Conservation (phyloP, 2,329 filamentous ascomycete genomes). For the Penicillium sp. region DNA sequence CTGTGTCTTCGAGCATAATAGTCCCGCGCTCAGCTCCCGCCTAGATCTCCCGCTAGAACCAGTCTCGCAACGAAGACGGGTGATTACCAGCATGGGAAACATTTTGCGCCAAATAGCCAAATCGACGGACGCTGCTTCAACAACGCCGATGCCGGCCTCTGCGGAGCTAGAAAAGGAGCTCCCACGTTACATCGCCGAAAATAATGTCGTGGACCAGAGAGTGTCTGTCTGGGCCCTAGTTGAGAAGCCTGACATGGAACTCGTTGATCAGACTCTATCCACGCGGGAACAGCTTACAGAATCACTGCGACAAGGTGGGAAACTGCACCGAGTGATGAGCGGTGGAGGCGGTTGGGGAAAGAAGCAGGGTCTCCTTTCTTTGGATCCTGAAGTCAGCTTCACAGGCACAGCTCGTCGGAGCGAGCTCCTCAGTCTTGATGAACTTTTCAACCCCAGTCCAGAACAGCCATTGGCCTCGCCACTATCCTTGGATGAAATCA, state of each 20-base stretch:
- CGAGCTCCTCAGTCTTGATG: conserved; percentile 18
- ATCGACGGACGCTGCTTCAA: conserved; percentile 23
- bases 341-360: conserved; percentile 45
- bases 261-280: conserved; percentile 7
- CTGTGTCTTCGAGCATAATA: conserved; percentile 26
- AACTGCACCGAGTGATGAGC: conserved; percentile 40
- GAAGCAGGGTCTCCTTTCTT: conserved; percentile 40
- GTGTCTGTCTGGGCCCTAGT: conserved; percentile 42
- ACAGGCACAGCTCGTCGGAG: conserved; percentile 11
- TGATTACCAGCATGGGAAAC: conserved; percentile 41
- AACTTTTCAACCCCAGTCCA: conserved; percentile 1
- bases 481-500: conserved; percentile 18
- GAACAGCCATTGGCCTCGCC: no score
- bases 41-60: conserved; percentile 33
- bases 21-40: conserved; percentile 13
- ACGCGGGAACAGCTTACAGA: conserved; percentile 22
- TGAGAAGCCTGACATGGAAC: conserved; percentile 22
- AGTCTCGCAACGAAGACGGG: conserved; percentile 34
- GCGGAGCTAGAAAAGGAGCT: conserved; percentile 39
- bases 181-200: conserved; percentile 36
- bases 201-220: conserved; percentile 33
- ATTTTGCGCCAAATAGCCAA: conserved; percentile 39
- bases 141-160: conserved; percentile 36
- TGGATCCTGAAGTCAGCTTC: conserved; percentile 39
- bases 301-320: conserved; percentile 31